A percentile compares a stretch with the other conserved stretches of the same genome.
phyloP scores from a whole-genome alignment of 441 rosid species.

The Populus trichocarpa region DNA sequence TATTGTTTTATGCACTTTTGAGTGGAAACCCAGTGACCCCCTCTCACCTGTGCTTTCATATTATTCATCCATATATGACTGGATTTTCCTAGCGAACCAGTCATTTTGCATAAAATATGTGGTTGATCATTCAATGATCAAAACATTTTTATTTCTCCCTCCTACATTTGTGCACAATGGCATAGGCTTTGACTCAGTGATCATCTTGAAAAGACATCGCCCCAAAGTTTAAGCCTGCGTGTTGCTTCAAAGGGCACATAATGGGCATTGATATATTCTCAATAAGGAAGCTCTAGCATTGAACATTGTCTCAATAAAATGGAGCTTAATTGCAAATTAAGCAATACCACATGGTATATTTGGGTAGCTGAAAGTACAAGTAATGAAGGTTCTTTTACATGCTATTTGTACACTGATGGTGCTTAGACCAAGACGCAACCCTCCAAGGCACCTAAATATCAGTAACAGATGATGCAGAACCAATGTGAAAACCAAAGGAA shows the following conservation, averaged over 20 bases:
- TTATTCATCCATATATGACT: neutral
- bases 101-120: neutral
- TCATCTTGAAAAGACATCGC: neutral
- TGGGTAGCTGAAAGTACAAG: constrained; percentile 17
- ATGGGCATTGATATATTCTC: neutral
- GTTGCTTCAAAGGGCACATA: neutral
- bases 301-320: neutral
- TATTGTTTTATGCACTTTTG: too few relatives aligned
- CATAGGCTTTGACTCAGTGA: neutral
- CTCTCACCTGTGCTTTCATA: too few relatives aligned
- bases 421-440: neutral
- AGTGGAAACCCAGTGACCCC: too few relatives aligned
- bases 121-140: neutral
- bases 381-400: neutral
- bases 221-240: neutral
- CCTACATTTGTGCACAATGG: neutral
- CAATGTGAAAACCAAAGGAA: constrained; percentile 57
- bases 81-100: neutral
- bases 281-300: neutral
- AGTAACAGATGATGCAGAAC: constrained; percentile 51
- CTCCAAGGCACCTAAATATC: constrained; percentile 38
- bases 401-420: constrained; percentile 1
- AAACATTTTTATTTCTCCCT: neutral
- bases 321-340: neutral
- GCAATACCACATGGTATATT: neutral